Evolutionary conservation across 1,284 basidiomycete genomes (phyloP).

Genomic region (Microbotryum scabiosae): DNA sequence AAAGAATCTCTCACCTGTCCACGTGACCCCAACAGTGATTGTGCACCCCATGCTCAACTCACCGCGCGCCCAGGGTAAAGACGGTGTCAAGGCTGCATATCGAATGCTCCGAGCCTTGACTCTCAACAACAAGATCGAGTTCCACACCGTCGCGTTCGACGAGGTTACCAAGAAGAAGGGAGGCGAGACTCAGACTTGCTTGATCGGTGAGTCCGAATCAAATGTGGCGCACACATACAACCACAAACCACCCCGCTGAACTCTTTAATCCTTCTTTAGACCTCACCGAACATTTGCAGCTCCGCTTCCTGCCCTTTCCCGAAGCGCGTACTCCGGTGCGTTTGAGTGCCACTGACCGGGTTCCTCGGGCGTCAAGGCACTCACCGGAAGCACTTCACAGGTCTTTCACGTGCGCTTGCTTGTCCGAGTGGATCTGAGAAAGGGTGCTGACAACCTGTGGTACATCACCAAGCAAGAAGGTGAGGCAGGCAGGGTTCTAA

Average conservation of each 20-base stretch:
- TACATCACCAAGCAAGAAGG: conserved; percentile 22
- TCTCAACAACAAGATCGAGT: conserved; percentile 41
- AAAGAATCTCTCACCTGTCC: too few relatives aligned
- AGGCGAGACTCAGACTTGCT: conserved; percentile 5
- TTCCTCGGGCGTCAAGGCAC: neutral
- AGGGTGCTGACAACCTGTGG: conserved; percentile 17
- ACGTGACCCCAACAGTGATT: neutral
- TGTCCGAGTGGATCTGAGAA: conserved; percentile 19
- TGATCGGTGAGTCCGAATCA: neutral
- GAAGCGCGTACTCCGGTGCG: conserved; percentile 14
- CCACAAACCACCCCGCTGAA: too few relatives aligned
- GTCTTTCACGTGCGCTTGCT: conserved; percentile 21
- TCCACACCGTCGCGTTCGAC: conserved; percentile 19
- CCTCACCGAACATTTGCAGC: conserved; percentile 20
- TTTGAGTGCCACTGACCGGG: too few relatives aligned
- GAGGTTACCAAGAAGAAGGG: conserved; percentile 10
- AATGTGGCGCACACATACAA: neutral
- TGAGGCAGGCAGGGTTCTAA: neutral
- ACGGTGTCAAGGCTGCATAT: conserved; percentile 26
- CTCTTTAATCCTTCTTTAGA: neutral
- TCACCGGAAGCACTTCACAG: neutral
- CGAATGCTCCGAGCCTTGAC: conserved; percentile 24
- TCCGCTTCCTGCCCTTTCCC: conserved; percentile 17
- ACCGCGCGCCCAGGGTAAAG: conserved; percentile 1
- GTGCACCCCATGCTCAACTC: conserved; percentile 26